phyloP scores from a whole-genome alignment of 2,329 filamentous ascomycete species.

The Acrodontium crateriforme region DNA sequence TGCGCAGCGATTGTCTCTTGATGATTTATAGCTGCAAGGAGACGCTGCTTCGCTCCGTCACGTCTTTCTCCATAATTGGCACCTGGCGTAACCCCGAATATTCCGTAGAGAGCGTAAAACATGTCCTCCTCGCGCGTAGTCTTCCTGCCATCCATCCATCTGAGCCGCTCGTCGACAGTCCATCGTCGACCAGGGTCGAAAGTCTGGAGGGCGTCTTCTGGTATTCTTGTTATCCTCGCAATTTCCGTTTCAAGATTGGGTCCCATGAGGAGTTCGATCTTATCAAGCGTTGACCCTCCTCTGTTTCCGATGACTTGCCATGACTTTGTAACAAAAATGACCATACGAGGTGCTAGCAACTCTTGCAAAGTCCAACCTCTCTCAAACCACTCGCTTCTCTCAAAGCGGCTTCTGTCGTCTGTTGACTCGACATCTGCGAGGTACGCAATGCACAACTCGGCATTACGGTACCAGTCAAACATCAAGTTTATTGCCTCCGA shows the following conservation, averaged over 20 bases:
- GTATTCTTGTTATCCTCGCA: slow-evolving; percentile 5
- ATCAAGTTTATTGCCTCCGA: slow-evolving; percentile 11
- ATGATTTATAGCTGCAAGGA: slow-evolving; percentile 4
- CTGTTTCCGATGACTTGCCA: slow-evolving; percentile 15
- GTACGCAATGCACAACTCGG: slow-evolving; percentile 5
- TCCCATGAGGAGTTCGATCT: slow-evolving; percentile 2
- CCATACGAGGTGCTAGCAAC: slow-evolving; percentile 8
- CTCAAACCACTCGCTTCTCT: slow-evolving; percentile 10
- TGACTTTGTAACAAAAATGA: slow-evolving; percentile 9
- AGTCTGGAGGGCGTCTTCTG: slow-evolving; percentile 6
- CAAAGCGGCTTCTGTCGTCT: slow-evolving; percentile 2
- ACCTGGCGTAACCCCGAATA: slow-evolving; percentile 6
- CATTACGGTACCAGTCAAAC: slow-evolving; percentile 7
- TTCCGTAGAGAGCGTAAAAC: slow-evolving; percentile 9
- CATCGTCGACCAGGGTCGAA: slow-evolving; percentile 5
- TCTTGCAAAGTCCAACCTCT: slow-evolving; percentile 15
- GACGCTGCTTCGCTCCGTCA: slow-evolving; percentile 7
- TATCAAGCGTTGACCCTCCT: slow-evolving; percentile 1
- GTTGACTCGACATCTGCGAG: slow-evolving; percentile 3
- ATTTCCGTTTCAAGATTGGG: slow-evolving; percentile 5
- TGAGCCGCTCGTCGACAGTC: slow-evolving; percentile 7
- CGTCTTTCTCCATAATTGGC: slow-evolving; percentile 8
- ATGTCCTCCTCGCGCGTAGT: slow-evolving; percentile 9
- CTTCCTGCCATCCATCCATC: slow-evolving; percentile 9
- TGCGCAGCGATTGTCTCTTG: not conserved